Conservation (phyloP, 2,329 filamentous ascomycete genomes). For the Dactylellina sp. region DNA sequence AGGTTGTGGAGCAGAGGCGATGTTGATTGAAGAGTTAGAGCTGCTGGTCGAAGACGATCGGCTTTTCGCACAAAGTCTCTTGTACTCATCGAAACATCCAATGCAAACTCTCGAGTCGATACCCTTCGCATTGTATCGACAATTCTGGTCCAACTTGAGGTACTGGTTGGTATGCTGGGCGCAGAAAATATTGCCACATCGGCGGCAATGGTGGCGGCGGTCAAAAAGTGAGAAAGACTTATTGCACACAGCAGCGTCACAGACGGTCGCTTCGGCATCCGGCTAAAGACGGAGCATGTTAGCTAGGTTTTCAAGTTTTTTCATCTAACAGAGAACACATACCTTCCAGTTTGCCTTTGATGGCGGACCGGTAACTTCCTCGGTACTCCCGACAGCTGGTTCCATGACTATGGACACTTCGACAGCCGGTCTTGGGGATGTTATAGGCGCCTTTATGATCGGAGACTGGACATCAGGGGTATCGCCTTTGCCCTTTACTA, state of each 20-base stretch:
- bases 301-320: background rate
- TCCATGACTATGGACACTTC: constrained; percentile 37
- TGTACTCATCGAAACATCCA: constrained; percentile 59
- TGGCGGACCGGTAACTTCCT: constrained; percentile 59
- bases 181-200: constrained; percentile 61
- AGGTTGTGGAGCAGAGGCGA: constrained; percentile 53
- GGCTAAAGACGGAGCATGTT: constrained; percentile 51
- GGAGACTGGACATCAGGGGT: constrained; percentile 31
- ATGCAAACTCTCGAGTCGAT: constrained; percentile 59
- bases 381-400: constrained; percentile 41
- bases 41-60: constrained; percentile 59
- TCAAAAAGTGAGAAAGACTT: constrained; percentile 60
- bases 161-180: constrained; percentile 59
- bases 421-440: constrained; percentile 25
- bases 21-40: constrained; percentile 57
- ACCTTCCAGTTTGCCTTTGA: constrained; percentile 61
- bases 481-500: constrained; percentile 43
- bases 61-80: constrained; percentile 58
- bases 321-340: constrained; percentile 1
- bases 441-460: constrained; percentile 26
- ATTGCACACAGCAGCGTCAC: constrained; percentile 59
- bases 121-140: constrained; percentile 60
- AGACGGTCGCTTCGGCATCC: constrained; percentile 59
- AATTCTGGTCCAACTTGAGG: constrained; percentile 59
- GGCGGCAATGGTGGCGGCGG: constrained; percentile 60